phyloP scores from a whole-genome alignment of 768 basidiomycete genomes.

The Trametes cinnabarina region DNA sequence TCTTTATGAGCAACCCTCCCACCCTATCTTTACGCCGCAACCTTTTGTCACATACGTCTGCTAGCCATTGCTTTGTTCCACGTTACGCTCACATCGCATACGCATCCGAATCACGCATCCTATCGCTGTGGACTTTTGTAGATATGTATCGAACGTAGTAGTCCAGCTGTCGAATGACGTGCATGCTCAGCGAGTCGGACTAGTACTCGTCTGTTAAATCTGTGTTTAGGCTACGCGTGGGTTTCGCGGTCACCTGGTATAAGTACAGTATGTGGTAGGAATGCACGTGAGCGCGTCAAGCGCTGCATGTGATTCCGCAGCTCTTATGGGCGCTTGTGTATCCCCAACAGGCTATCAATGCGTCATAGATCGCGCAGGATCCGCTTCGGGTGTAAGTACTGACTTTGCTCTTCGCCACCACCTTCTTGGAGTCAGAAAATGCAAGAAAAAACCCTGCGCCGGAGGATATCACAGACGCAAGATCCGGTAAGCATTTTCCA shows the following conservation, averaged over 20 bases:
- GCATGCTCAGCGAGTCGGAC: neutral
- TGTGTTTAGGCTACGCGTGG: too few relatives aligned
- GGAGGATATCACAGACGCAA: neutral
- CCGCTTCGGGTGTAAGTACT: too few relatives aligned
- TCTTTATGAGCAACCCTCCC: too few relatives aligned
- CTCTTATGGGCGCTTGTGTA: conserved; percentile 6
- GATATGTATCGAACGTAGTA: conserved; percentile 17
- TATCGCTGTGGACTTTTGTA: conserved; percentile 14
- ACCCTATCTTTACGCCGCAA: too few relatives aligned
- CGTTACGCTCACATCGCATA: conserved; percentile 14
- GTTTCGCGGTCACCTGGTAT: too few relatives aligned
- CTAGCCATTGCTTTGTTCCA: conserved; percentile 13
- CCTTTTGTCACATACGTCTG: neutral
- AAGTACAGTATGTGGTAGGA: too few relatives aligned
- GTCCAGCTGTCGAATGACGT: conserved; percentile 17
- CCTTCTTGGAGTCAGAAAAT: neutral
- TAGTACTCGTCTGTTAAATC: neutral
- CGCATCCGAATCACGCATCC: too few relatives aligned
- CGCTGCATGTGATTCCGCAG: conserved; percentile 1
- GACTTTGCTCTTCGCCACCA: neutral
- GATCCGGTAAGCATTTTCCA: neutral
- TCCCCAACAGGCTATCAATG: conserved; percentile 3
- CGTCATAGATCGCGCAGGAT: too few relatives aligned
- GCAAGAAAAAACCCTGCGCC: neutral
- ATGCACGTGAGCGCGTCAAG: neutral